phyloP scores from a whole-genome alignment of 2,329 filamentous ascomycete genomes.

The Phaeosphaeria sp. region DNA sequence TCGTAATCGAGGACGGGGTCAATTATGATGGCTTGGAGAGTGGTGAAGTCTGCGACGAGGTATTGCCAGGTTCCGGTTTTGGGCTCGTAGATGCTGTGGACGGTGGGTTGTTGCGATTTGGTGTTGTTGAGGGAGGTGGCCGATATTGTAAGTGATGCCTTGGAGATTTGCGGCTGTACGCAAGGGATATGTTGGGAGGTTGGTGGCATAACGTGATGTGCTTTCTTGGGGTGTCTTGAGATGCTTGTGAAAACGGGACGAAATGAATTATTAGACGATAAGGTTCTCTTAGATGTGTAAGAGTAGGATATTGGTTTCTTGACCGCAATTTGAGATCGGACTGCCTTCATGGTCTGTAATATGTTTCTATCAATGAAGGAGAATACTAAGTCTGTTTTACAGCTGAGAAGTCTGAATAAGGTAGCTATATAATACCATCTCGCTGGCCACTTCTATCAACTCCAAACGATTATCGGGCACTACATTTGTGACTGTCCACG shows the following conservation, averaged over 20 bases:
- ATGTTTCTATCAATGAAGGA: neutral
- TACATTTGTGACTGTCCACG: neutral
- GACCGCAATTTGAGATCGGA: neutral
- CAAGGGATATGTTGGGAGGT: neutral
- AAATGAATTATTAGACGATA: neutral
- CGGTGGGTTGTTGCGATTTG: constrained; percentile 10
- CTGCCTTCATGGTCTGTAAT: neutral
- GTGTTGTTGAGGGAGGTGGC: neutral
- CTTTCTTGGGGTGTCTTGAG: too few relatives aligned
- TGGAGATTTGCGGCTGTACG: neutral
- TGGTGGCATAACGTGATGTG: neutral
- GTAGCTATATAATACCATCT: too few relatives aligned
- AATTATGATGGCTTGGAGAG: constrained; percentile 61
- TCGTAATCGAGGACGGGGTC: constrained; percentile 68
- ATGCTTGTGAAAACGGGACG: neutral
- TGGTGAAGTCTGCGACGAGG: constrained; percentile 62
- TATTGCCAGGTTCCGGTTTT: constrained; percentile 66
- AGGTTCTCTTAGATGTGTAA: neutral
- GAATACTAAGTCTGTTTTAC: neutral
- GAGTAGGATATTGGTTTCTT: neutral
- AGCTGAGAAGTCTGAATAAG: too few relatives aligned
- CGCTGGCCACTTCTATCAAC: too few relatives aligned
- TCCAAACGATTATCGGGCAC: neutral
- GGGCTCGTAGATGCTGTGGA: constrained; percentile 43
- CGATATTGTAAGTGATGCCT: too few relatives aligned